A percentile compares a stretch with the other conserved stretches of the same genome.
Conservation (phyloP, 2,329 filamentous ascomycete species). For the Bipolaris cookei region DNA sequence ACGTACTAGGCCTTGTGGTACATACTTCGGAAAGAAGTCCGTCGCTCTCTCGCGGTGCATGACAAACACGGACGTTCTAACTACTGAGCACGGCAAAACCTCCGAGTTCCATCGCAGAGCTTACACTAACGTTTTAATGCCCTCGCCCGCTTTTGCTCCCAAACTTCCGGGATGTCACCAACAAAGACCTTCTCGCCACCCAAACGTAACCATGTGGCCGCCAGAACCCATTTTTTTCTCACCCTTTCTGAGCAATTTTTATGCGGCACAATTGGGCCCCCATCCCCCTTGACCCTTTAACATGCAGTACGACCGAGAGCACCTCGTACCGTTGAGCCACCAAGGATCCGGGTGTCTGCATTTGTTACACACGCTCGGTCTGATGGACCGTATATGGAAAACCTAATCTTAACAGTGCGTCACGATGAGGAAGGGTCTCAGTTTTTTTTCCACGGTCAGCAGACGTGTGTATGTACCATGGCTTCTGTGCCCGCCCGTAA, state of each 20-base stretch:
- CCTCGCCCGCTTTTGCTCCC: neutral
- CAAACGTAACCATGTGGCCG: no score
- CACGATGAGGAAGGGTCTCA: neutral
- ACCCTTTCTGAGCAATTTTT: no score
- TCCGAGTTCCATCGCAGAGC: neutral
- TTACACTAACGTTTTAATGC: neutral
- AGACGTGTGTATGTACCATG: neutral
- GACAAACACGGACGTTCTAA: neutral
- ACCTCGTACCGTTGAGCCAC: no score
- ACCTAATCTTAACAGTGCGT: neutral
- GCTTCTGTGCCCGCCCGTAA: neutral
- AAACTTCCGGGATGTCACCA: neutral
- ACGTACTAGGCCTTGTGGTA: neutral
- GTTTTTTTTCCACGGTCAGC: neutral
- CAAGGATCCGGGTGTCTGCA: no score
- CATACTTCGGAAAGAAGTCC: neutral
- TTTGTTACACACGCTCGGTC: no score
- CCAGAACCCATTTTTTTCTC: no score
- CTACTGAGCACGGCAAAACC: neutral
- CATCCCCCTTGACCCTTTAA: no score
- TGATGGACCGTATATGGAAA: neutral
- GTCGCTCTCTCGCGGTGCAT: neutral
- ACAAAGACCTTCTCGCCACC: neutral
- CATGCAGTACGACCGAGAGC: no score
- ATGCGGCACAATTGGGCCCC: no score